Conservation (phyloP, 345 rosid genomes). For the Linum lewisii region DNA sequence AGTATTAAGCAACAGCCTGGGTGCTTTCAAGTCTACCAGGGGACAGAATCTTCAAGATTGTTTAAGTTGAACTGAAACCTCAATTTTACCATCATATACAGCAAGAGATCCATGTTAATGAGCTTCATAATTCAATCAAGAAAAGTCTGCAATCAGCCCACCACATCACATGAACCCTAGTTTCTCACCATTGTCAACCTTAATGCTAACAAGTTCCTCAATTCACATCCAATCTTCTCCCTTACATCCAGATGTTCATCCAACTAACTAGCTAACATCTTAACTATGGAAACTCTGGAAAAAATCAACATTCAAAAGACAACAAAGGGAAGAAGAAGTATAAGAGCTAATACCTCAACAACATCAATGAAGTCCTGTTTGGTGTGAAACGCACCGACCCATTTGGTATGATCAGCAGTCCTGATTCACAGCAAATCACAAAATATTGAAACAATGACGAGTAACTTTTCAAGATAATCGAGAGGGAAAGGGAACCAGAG, state of each 20-base stretch:
- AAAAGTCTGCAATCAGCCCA: too few species aligned
- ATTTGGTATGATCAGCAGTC: slow-evolving; percentile 84
- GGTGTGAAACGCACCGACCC: slow-evolving; percentile 71
- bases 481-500: not conserved
- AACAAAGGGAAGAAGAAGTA: not conserved
- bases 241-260: not conserved
- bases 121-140: too few species aligned
- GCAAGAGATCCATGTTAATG: too few species aligned
- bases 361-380: slow-evolving; percentile 92
- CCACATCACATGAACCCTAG: too few species aligned
- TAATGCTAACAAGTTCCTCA: too few species aligned
- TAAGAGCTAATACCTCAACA: slow-evolving; percentile 49
- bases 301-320: not conserved
- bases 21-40: too few species aligned
- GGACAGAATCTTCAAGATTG: too few species aligned
- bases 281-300: not conserved
- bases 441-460: not conserved
- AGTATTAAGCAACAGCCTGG: too few species aligned
- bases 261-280: not conserved
- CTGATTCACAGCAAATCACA: slow-evolving; percentile 27
- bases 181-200: too few species aligned
- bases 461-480: not conserved
- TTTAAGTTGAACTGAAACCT: too few species aligned
- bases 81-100: too few species aligned
- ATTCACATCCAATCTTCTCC: too few species aligned